Evolutionary conservation across 1,139 yeast species (phyloP), one percentile per base, ranked within the genome.

Genomic region (Meyerozyma athensensis): DNA sequence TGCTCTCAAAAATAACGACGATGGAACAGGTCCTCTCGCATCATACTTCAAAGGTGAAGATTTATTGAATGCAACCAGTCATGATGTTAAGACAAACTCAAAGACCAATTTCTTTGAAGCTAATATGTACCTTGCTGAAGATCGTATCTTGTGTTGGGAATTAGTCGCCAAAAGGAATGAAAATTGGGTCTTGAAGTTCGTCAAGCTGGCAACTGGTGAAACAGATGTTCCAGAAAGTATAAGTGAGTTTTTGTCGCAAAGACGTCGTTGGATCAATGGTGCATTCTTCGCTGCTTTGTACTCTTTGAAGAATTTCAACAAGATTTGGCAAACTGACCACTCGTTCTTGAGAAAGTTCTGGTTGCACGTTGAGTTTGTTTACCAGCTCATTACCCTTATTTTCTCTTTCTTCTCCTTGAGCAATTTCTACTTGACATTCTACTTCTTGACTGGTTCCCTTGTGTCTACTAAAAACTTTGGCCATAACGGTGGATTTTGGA

Each of bases 261-360:
- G 98, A 67, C 79, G 98, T 66, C 80, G 98, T 65, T 92, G 98
- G 98, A 77, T 92, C 39, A 92, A 92, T 59, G 98, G 98, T 65
- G 96, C 98, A 0, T 79, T 90, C 54, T 92, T 92, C 64, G 97
- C 98, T 2, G 97, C 97, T 1, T 65, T 92, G 41, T 92, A 84
- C 56, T 81, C 97, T 0, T 86, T 86, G 54, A 59, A 85, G 17
- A 89, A 89, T 55, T 83, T 82, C 56, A 71, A 71, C 42, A 86
- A 81, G 52, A 80, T 92, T 35, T 90, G 96, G 95, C 56, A 66
- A 36, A 90, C 98, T 0, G 92, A 81, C 50, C 98, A 92, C 59
- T 82, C 95, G 2, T 49, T 65, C 16, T 58, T 78, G 7, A 74
- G 98, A 56, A 89, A 90, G 57, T 58, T 86, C 45, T 81, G 84